Evolutionary conservation across 352 stramenopile species (phyloP), one percentile per base, ranked within the genome.

Genomic region (Halophytophthora batemanensis): DNA sequence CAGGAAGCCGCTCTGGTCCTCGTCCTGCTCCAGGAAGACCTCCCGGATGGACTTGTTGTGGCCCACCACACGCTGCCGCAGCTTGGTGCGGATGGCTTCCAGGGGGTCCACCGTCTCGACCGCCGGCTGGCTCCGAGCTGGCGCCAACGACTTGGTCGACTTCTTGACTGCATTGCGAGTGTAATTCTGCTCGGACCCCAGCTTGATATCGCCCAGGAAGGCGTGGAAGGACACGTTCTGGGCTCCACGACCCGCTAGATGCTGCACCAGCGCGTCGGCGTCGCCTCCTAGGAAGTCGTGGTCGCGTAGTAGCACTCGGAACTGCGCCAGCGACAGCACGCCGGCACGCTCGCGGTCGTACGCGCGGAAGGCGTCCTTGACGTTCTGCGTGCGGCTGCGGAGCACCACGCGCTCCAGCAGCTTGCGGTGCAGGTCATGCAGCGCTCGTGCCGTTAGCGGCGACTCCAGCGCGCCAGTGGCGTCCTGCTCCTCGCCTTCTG

Each of bases 11-110:
- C 77, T 89, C 7, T 59, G 65, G 43, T 89, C 76, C 5, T 49
- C 23, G 40, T 89, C 76, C 50, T 83, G 87, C 45, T 89, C 74
- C 51, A 85, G 66, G 19, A 87, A 87, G 6, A 89, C 62, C 46
- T 89, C 75, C 23, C 78, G 73, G 29, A 89, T 89, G 17, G 66
- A 85, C 55, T 89, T 89, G 62, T 60, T 83, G n/a, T 79, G 64
- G 0, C 75, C 78, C 64, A 89, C 85, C 6, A 87, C 74, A 37
- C 78, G 71, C 46, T 89, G 71, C 0, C 75, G 66, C 8, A 89
- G 46, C 53, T 83, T 81, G 1, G 53, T 58, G 17, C 78, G 71
- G 23, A 89, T 82, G 11, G 41, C 43, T 37, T 87, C 75, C 59
- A 89, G 79, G 12, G 75, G 71, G 23, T 72, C 66, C 18, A 66